Base-by-base conservation (phyloP, 2,329 filamentous ascomycete genomes). In the Alternaria angustiovoidea region DNA sequence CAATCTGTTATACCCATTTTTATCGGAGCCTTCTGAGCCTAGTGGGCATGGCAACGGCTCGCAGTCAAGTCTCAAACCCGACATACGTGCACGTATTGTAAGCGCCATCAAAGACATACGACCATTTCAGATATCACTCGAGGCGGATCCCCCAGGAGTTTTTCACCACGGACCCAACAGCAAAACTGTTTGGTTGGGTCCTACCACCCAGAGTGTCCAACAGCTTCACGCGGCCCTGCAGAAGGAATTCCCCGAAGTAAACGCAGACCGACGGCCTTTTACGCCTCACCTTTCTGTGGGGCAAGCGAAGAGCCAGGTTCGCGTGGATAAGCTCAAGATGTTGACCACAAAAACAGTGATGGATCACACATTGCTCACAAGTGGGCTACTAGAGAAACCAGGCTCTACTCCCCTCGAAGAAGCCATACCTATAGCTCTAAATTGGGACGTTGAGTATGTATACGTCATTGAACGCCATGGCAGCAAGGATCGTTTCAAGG, bases 1-100 rank as follows among this genome's bases (percentile, higher is more conserved):
- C 49, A 76, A 76, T 42, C 53, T 75, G 24, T 57, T 76, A 44
- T 75, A 75, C 51, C 73, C 72, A 12, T 76, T 75, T 49, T 62
- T 75, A 52, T 56, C 62, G 9, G 65, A 61, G 1, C 65, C 69
- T 12, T 66, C 70, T 12, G 63, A 66, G 14, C 61, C 52, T 16
- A 38, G 46, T 18, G 34, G 61, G 26, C 47, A 46, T 56, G 48
- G 30, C 51, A 56, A 46, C n/a, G 36, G n/a, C 16, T 41, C 57
- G 12, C 5, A 6, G 2, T 28, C 46, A 14, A 47, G 18, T 44
- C 57, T 73, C 54, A 70, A 70, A 20, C 39, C 68, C 12, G 54
- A 67, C 5, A 68, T 74, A 32, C 64, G 56, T 38, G 44, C 48
- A 12, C 71, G 74, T 4, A 68, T 76, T 20, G 52, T 67, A 43